phyloP scores from a whole-genome alignment of 305 asterid genomes.

The Fraxinus floribunda region DNA sequence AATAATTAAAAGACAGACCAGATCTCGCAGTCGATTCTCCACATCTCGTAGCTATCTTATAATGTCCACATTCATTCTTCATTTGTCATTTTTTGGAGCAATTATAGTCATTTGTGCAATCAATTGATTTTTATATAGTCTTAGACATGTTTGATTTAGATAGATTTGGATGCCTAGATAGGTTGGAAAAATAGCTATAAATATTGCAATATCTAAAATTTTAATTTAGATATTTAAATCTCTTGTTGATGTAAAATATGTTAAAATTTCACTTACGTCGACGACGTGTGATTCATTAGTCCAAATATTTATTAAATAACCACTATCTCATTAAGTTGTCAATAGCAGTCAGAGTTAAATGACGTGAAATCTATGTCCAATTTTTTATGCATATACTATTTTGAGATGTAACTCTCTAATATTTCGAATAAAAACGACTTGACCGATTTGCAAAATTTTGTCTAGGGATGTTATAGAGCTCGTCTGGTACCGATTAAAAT shows the following conservation, averaged over 20 bases:
- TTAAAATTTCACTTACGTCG: background rate
- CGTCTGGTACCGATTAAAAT: too few relatives aligned
- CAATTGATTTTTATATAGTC: background rate
- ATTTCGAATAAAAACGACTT: background rate
- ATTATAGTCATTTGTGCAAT: background rate
- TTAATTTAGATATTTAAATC: background rate
- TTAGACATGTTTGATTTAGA: background rate
- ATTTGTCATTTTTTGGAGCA: background rate
- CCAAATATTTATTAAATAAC: background rate
- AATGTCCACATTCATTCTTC: background rate
- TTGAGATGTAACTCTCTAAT: background rate
- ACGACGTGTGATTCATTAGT: background rate
- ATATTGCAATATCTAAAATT: background rate
- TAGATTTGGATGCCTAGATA: background rate
- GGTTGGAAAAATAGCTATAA: background rate
- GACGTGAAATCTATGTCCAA: background rate
- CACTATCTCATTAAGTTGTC: background rate
- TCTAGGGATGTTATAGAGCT: background rate
- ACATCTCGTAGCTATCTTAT: background rate
- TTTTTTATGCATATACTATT: background rate
- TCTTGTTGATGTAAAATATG: background rate
- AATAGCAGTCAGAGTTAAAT: background rate
- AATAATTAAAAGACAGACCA: background rate
- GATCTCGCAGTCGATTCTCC: constrained; percentile 4
- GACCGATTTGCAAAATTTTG: too few relatives aligned